Evolutionary conservation across 441 rosid genomes (phyloP), one percentile per base, ranked within the genome.

Genomic region (Gossypium gossypioides): DNA sequence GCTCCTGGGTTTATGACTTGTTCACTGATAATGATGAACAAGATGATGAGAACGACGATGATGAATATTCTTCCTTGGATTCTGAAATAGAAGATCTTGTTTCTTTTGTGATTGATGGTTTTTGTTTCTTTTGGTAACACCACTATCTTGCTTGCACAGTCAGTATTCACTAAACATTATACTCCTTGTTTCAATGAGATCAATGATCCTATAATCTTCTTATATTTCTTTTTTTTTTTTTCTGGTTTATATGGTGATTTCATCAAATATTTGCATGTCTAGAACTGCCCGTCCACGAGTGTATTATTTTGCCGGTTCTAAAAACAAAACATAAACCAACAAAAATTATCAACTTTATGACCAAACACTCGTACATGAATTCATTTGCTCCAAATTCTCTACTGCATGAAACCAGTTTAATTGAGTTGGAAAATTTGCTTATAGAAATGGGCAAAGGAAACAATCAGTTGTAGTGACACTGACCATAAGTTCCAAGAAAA

Each of bases 1-100:
- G 72, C 7, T 7, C 7, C 37, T 32, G 37, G 37, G 37, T 32
- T 32, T 32, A 32, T 32, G 37, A 32, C 7, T 32, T 32, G 37
- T 32, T 32, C 37, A 1, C 7, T 32, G 37, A 32, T 5, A 32
- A 32, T 5, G 16, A 52, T 51, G 25, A 29, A 16, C 2, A 27
- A 68, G 72, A 29, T 5, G 57, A 32, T 29, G 60, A 29, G 34
- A 29, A 29, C 6, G 7, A 32, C 0, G 44, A 32, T 52, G 58
- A 52, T 10, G 72, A 68, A 50, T 52, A 27, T 51, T 29, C 57
- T 22, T 66, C 71, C 19, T 24, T 40, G 4, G 61, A 68, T 68
- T 27, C 42, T 9, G 72, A 68, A 68, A n/a, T 52, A 52, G 59
- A 25, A 3, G 40, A 25, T 27, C 58, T 52, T 51, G 18, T 15